Evolutionary conservation across 768 basidiomycete species (phyloP).

Genomic region (Amylocystis lapponica): DNA sequence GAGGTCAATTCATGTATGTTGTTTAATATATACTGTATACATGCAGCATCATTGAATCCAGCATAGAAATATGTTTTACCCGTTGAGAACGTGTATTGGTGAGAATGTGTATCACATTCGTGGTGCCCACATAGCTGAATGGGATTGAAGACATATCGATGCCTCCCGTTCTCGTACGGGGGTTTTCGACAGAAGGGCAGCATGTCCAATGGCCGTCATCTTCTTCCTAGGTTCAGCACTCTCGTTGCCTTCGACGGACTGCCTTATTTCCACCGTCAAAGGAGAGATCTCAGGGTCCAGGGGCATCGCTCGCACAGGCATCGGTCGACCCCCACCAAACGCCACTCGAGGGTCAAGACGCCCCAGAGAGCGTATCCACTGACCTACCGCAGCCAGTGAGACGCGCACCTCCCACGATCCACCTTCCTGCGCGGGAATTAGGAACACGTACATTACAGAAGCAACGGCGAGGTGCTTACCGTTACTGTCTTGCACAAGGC

Average conservation of each 20-base stretch:
- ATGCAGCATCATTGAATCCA: too few relatives aligned
- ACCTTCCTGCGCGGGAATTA: constrained; percentile 38
- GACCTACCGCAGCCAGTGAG: constrained; percentile 50
- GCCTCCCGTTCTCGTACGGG: constrained; percentile 36
- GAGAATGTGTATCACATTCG: too few relatives aligned
- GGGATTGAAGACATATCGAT: constrained; percentile 27
- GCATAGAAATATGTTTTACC: too few relatives aligned
- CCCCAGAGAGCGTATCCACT: constrained; percentile 53
- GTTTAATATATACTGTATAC: too few relatives aligned
- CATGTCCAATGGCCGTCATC: constrained; percentile 41
- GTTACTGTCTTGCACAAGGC: constrained; percentile 48
- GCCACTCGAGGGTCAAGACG: constrained; percentile 33
- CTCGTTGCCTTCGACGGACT: constrained; percentile 4
- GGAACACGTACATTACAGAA: background rate
- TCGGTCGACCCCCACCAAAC: constrained; percentile 34
- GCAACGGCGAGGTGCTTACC: constrained; percentile 22
- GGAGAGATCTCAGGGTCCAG: constrained; percentile 32
- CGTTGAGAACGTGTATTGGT: too few relatives aligned
- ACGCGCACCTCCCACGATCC: constrained; percentile 57
- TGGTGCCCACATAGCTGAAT: constrained; percentile 26
- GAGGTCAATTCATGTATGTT: too few relatives aligned
- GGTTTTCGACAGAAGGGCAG: constrained; percentile 37
- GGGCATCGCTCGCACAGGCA: constrained; percentile 32
- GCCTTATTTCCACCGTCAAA: constrained; percentile 5
- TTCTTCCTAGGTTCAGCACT: constrained; percentile 7